Base-by-base conservation (phyloP, 169 alveolate genomes). In the Besnoitia besnoiti region DNA sequence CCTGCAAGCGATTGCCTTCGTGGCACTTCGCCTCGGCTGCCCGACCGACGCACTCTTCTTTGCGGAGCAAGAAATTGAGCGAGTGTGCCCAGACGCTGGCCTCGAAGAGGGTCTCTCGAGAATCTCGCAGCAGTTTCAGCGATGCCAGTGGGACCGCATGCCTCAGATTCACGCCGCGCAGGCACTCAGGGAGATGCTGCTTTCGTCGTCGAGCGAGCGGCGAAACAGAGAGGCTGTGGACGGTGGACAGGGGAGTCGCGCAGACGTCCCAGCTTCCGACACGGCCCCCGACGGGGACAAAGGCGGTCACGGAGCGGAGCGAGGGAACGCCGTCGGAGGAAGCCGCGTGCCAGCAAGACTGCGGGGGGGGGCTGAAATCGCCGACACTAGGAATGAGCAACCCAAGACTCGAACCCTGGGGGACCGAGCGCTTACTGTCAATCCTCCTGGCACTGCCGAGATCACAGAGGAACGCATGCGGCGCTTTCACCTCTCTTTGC, bases 41-140 rank as follows among this genome's bases (percentile, higher is more conserved):
- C 46, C 82, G 47, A 42, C 46, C n/a, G 82, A 73, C 82, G 82
- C 82, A 1, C 82, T 73, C n/a, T 16, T 73, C 47, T 37, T 73
- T n/a, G 82, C 82, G 8, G 82, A 73, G 82, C 82, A 73, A 37
- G 47, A 73, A 42, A 39, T 73, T n/a, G 82, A 73, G 39, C 39
- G 46, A 19, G 16, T 19, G 46, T 37, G 46, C 46, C 82, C 82
- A 7, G 82, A 73, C 24, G n/a, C 27, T 30, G 82, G 47, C 39
- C 82, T 37, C 39, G 47, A 73, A 27, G 82, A 73, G 16, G 82
- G 47, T n/a, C 82, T 73, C 44, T 19, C 82, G 3, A 19, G 16
- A 27, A 42, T 73, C 46, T 73, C 82, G 16, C 82, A 73, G 82
- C 39, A 35, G 82, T 73, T 39, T 39, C 82, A 73, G 24, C 82